phyloP scores from a whole-genome alignment of 768 basidiomycete species.

The Gloeopeniophorella convolvens region DNA sequence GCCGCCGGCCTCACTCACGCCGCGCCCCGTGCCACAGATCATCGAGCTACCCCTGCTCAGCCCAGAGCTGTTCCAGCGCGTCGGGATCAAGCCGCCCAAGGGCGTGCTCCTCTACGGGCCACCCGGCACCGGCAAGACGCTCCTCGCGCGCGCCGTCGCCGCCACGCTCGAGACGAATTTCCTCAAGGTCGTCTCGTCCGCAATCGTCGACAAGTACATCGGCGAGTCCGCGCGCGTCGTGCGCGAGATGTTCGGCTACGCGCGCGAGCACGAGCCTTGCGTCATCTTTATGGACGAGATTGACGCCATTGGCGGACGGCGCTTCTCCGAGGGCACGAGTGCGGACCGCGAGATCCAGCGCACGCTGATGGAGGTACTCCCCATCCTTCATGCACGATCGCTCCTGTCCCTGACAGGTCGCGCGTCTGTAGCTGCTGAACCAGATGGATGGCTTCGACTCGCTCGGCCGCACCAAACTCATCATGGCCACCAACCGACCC shows the following conservation, averaged over 20 bases:
- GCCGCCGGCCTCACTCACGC: background rate
- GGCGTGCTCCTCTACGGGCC: conserved; percentile 95
- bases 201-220: conserved; percentile 97
- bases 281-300: conserved; percentile 99
- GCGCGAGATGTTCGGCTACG: conserved; percentile 99
- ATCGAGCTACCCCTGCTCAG: conserved; percentile 93
- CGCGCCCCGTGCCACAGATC: conserved; percentile 42
- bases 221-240: conserved; percentile 96
- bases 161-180: conserved; percentile 94
- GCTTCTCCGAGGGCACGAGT: conserved; percentile 90
- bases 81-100: conserved; percentile 94
- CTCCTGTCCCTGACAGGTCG: no score
- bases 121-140: conserved; percentile 94
- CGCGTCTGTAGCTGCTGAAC: conserved; percentile 92
- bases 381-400: background rate
- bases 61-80: conserved; percentile 91
- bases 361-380: conserved; percentile 88
- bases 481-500: conserved; percentile 99
- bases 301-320: conserved; percentile 92
- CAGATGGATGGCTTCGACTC: conserved; percentile 99
- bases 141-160: conserved; percentile 93
- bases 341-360: conserved; percentile 99
- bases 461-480: conserved; percentile 89
- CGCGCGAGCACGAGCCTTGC: conserved; percentile 94
- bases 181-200: conserved; percentile 96